Conservation (phyloP, 2,329 filamentous ascomycete genomes). For the Colletotrichum euphorbiae region DNA sequence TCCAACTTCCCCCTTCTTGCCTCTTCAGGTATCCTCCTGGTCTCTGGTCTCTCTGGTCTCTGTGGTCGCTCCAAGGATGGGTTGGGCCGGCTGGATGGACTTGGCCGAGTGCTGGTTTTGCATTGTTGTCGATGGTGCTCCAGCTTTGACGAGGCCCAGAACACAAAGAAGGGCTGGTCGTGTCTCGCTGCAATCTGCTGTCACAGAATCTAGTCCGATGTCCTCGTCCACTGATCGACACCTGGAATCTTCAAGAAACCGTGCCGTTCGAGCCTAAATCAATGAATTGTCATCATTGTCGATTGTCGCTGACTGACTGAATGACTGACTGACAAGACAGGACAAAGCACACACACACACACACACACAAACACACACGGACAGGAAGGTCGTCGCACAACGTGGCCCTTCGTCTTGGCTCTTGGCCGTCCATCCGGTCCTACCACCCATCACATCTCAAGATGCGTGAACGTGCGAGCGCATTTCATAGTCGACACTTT, state of each 20-base stretch:
- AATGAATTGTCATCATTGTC: conserved; percentile 14
- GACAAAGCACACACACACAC: not conserved
- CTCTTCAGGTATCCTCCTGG: conserved; percentile 8
- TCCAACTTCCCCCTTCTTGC: conserved; percentile 13
- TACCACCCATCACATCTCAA: not conserved
- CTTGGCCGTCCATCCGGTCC: conserved; percentile 10
- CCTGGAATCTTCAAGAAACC: conserved; percentile 11
- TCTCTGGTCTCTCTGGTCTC: not conserved
- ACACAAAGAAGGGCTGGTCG: not conserved
- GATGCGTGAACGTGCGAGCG: too few relatives aligned
- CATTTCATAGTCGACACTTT: too few relatives aligned
- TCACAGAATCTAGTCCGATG: conserved; percentile 20
- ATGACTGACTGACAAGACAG: not conserved
- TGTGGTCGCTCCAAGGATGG: not conserved
- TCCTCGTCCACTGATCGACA: conserved; percentile 20
- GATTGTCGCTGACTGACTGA: not conserved
- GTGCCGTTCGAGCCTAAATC: conserved; percentile 28
- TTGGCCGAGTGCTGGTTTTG: not conserved
- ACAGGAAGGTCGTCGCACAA: conserved; percentile 16
- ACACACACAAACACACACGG: not conserved
- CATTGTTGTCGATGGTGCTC: not conserved
- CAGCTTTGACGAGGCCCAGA: not conserved
- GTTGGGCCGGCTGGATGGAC: conserved; percentile 1
- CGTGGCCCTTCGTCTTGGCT: conserved; percentile 24
- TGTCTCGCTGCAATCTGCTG: conserved; percentile 1